Conservation (phyloP, 2,329 filamentous ascomycete species). For the Calonectria pauciramosa region DNA sequence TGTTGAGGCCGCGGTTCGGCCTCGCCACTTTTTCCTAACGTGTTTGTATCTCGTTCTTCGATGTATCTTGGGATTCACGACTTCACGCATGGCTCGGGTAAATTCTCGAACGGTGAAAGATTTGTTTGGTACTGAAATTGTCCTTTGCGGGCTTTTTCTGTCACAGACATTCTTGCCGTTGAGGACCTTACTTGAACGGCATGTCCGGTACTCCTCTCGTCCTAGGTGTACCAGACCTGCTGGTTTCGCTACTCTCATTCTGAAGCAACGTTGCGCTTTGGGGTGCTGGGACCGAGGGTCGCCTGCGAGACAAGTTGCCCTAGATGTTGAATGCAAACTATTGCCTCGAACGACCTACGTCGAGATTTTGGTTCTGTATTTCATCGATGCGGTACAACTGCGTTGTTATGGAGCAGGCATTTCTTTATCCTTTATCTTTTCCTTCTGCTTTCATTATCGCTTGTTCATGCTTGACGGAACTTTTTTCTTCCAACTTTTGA, state of each 20-base stretch:
- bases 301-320: constrained; percentile 33
- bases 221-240: constrained; percentile 44
- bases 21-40: constrained; percentile 48
- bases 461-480: constrained; percentile 33
- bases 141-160: constrained; percentile 20
- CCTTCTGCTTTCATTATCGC: constrained; percentile 46
- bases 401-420: constrained; percentile 46
- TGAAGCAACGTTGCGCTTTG: constrained; percentile 25
- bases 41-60: constrained; percentile 60
- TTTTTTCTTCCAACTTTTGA: constrained; percentile 42
- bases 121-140: constrained; percentile 28
- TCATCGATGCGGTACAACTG: constrained; percentile 56
- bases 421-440: constrained; percentile 41
- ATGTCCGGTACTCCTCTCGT: constrained; percentile 53
- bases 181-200: constrained; percentile 53
- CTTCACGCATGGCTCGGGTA: constrained; percentile 57
- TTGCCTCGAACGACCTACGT: constrained; percentile 6
- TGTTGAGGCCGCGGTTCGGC: constrained; percentile 43
- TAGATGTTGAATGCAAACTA: constrained; percentile 30
- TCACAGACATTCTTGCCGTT: constrained; percentile 31
- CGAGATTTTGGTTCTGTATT: constrained; percentile 25
- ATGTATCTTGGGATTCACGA: constrained; percentile 53
- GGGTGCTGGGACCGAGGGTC: constrained; percentile 28
- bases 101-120: constrained; percentile 38
- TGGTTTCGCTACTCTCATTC: constrained; percentile 33